Evolutionary conservation across 2,329 filamentous ascomycete genomes (phyloP), one percentile per base, ranked within the genome.

Genomic region (Exophiala lecanii-corni): DNA sequence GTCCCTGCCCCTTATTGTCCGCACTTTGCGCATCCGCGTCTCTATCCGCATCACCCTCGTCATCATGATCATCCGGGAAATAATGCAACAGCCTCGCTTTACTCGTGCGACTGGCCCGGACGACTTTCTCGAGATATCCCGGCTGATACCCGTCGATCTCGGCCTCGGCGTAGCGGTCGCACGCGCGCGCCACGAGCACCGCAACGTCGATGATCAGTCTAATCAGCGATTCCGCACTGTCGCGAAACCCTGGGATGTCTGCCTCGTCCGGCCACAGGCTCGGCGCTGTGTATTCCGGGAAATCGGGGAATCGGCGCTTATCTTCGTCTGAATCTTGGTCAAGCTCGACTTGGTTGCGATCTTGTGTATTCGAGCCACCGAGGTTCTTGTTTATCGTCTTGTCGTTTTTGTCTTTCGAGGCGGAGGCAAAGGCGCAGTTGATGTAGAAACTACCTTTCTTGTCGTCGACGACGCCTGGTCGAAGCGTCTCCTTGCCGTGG

Each of bases 31-130:
- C 33, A 33, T 17, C 23, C 31, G 13, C 16, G 34, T 31, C 35
- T 31, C 45, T 39, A 3, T 45, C 33, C 2, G 45, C 16, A 18
- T 42, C 20, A 3, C 39, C 28, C 3, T 49, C 39, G 0, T 55
- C 47, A 21, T 42, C 20, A 3, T 39, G 23, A 3, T 49, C 40
- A 0, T 55, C 47, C 1, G 91, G 91, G 57, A 89, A 97, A 66
- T 98, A 98, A 68, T 98, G 92, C 56, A 97, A 69, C 19, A 98
- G 72, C 9, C 92, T 75, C 1, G 92, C 92, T 66, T 98, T 97
- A 26, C 88, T 95, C 1, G 86, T 94, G 23, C 81, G 82, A 36
- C 88, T 95, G 0, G 81, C 84, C 62, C 80, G 79, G 36, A 98
- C 91, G 4, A 97, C 86, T 41, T 81, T 79, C 68, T 96, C 88